Percentiles rank a stretch among this genome's conserved stretches.
These are phyloP conservation scores for Bisporella sp. DNA, from an alignment of 2,329 filamentous ascomycete species.

Conservation along the genomic window DNA sequence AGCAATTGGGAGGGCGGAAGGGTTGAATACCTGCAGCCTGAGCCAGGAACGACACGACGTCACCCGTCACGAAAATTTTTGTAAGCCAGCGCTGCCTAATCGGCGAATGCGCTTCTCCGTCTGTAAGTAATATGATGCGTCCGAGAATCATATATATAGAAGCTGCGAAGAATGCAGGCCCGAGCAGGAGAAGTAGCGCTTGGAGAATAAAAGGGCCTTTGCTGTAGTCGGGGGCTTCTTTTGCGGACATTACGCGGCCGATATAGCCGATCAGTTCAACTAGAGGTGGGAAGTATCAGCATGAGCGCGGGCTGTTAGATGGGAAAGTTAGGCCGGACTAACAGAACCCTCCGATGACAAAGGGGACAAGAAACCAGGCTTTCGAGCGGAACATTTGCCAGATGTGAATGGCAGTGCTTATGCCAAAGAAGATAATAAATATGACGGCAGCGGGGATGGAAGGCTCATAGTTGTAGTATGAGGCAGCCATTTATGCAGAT, in stretches of 20 bases:
- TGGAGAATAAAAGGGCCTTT: conserved; percentile 28
- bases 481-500: background rate
- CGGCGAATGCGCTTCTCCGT: conserved; percentile 27
- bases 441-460: conserved; percentile 4
- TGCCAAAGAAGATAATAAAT: conserved; percentile 3
- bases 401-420: conserved; percentile 4
- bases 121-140: conserved; percentile 27
- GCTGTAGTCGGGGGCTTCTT: conserved; percentile 12
- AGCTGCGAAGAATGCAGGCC: conserved; percentile 31
- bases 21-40: conserved; percentile 29
- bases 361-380: conserved; percentile 18
- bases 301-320: background rate
- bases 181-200: conserved; percentile 29
- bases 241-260: conserved; percentile 18
- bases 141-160: conserved; percentile 33
- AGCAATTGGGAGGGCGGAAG: background rate
- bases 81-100: conserved; percentile 29
- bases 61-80: conserved; percentile 36
- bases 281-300: conserved; percentile 15
- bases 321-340: conserved; percentile 16
- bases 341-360: conserved; percentile 19
- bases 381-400: conserved; percentile 6
- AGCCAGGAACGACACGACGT: conserved; percentile 34
- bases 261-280: conserved; percentile 32
- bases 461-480: conserved; percentile 7